Evolutionary conservation across 768 basidiomycete genomes (phyloP), one percentile per base, ranked within the genome.

Genomic region (Collybia mongolica): DNA sequence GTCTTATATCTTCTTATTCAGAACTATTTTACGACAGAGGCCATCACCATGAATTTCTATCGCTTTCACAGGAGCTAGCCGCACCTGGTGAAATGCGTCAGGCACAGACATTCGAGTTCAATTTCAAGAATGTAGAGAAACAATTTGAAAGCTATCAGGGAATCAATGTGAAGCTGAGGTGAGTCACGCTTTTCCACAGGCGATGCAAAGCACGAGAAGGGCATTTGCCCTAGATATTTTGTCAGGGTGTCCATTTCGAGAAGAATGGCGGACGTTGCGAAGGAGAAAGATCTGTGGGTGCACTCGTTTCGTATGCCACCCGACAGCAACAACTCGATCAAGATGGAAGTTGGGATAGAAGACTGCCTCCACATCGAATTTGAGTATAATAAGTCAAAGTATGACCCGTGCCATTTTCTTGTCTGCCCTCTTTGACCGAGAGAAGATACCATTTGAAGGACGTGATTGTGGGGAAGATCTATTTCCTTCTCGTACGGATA

Each of bases 321-420:
- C 49, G 97, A 98, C 68, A 90, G 84, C 62, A 98, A 97, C 68
- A 98, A 96, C 66, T 88, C 92, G 37, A 98, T 98, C 73, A 98
- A 96, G 78, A 98, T 99, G 97, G 97, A 98, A 72, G 97, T 98
- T 32, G 97, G 97, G 6, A 99, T 99, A 52, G 97, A 98, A 66
- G 97, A 98, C 63, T 98, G 97, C 67, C 69, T 98, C 60, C 96
- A 98, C 66, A 99, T 98, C 60, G 97, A 98, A 65, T 98, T 98
- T 57, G 97, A 98, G 72, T 98, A 99, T 73, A 98, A 99, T 78
- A 98, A 98, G 67, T 96, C 95, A 49, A 98, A 99, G 96, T 92
- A 51, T 56, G 89, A 75, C 14, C 40, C 19, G 28, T 38, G 22
- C 24, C 15, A 12, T 48, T 15, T 38, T 38, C 35, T 9, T 44